Conservation (phyloP, 1,139 yeast genomes). For the Tardiomyces depauwii region DNA sequence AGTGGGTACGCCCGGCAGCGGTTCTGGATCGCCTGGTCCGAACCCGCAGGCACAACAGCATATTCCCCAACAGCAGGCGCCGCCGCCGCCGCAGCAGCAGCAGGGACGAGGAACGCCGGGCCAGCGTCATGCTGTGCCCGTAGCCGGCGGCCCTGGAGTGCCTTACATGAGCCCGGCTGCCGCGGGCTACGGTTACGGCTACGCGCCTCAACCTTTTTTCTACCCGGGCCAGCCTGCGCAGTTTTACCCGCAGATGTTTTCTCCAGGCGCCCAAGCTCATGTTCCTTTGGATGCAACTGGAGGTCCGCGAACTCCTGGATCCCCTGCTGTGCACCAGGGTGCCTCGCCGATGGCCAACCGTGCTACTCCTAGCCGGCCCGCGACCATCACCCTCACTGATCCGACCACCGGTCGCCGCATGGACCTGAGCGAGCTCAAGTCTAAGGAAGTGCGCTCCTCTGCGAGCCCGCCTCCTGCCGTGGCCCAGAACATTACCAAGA, state of each 20-base stretch:
- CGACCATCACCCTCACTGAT: conserved; percentile 19
- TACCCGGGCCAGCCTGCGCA: not conserved
- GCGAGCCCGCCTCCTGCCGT: not conserved
- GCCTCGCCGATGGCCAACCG: not conserved
- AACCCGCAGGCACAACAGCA: not conserved
- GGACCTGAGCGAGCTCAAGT: conserved; percentile 7
- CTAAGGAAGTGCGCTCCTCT: not conserved
- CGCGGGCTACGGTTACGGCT: not conserved
- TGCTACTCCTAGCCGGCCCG: conserved; percentile 1
- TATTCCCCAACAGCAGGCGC: not conserved
- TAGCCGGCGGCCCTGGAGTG: not conserved
- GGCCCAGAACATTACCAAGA: not conserved
- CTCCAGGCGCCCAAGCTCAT: not conserved
- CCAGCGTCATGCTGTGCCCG: not conserved
- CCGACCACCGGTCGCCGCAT: conserved; percentile 19
- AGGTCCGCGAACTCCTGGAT: not conserved
- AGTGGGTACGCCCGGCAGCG: not conserved
- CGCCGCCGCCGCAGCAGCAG: not conserved
- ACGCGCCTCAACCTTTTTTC: not conserved
- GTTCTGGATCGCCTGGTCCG: not conserved
- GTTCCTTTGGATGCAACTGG: not conserved
- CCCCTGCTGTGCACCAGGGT: not conserved
- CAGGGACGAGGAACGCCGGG: not conserved
- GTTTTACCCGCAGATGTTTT: not conserved
- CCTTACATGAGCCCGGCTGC: not conserved